These are phyloP conservation scores for Saturnispora serradocipensis DNA, from an alignment of 805 yeast species.

Conservation along the genomic window DNA sequence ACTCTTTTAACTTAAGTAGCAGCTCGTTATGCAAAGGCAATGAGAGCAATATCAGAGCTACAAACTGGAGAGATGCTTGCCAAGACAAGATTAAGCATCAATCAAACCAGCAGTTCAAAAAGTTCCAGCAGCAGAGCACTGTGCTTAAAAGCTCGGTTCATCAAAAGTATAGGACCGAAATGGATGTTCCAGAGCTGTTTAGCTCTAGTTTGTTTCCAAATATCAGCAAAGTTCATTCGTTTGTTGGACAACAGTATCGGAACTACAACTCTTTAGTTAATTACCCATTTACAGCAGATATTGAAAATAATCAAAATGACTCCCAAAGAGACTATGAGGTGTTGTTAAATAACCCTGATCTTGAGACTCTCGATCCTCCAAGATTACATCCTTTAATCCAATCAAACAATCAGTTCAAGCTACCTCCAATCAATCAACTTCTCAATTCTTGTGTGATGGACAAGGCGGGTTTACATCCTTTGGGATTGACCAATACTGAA, in stretches of 20 bases:
- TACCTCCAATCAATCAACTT: conserved; percentile 18
- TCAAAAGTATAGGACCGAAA: neutral
- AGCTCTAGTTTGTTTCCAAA: conserved; percentile 10
- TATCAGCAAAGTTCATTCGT: conserved; percentile 17
- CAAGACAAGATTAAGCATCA: conserved; percentile 34
- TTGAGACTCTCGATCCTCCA: conserved; percentile 22
- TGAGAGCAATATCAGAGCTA: conserved; percentile 28
- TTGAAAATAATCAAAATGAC: conserved; percentile 40
- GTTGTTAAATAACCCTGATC: conserved; percentile 40
- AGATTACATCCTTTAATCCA: conserved; percentile 1
- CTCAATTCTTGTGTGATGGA: conserved; percentile 13
- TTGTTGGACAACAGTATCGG: conserved; percentile 20
- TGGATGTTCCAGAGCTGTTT: conserved; percentile 1
- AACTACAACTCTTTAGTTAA: conserved; percentile 26
- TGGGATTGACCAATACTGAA: conserved; percentile 11
- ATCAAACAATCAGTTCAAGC: conserved; percentile 12
- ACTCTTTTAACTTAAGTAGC: conserved; percentile 23
- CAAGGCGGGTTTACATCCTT: conserved; percentile 15
- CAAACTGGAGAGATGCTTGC: conserved; percentile 37
- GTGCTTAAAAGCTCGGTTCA: conserved; percentile 9
- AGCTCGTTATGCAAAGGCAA: conserved; percentile 15
- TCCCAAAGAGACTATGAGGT: conserved; percentile 40
- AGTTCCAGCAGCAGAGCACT: conserved; percentile 30
- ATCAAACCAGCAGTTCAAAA: conserved; percentile 31
- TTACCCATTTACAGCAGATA: conserved; percentile 46